Base-by-base conservation (phyloP, 495 filamentous ascomycete species). In the Aspergillus incahuasiensis region DNA sequence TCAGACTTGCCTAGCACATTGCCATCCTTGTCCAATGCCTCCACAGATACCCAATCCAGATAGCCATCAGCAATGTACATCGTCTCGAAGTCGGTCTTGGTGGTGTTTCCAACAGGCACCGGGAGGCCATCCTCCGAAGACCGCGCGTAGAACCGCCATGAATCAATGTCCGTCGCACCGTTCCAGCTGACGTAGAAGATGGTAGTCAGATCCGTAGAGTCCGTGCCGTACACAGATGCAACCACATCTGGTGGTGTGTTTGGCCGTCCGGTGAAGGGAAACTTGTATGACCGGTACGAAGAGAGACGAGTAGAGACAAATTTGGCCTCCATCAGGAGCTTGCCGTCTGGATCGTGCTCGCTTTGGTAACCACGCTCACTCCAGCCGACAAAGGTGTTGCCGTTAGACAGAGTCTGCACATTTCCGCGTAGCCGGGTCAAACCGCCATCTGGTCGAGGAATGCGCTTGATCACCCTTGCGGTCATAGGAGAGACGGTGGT, bases 351-450 rank as follows among this genome's bases (percentile, higher is more conserved):
- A 0, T 72, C 70, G 61, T 80, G 81, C 59, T 87, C 83, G 5
- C 78, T 84, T 25, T 81, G 69, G 51, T 79, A 80, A 2, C 80
- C 77, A 4, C 72, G 67, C 30, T 79, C 76, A 28, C 84, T 83
- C 82, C 81, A 86, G 49, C 82, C 80, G 20, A 82, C 68, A 15
- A 84, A 77, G 35, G 75, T 58, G 57, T 84, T 83, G 28, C 75
- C 80, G 40, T 78, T 75, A 0, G 80, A 74, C 3, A 87, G 72
- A 2, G 74, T 60, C 58, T 84, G 81, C 15, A 79, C 74, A 53
- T 74, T 84, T 21, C 84, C 84, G 55, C 85, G 83, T n/a, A 81
- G 80, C 16, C 76, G 77, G 18, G 80, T 78, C n/a, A 80, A 65
- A 16, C 72, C 71, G 30, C 63, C 64, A 30, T 81, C 74, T 0